Evolutionary conservation across 176 grass and related monocot genomes (phyloP).

Genomic region (Oryza brachyantha): DNA sequence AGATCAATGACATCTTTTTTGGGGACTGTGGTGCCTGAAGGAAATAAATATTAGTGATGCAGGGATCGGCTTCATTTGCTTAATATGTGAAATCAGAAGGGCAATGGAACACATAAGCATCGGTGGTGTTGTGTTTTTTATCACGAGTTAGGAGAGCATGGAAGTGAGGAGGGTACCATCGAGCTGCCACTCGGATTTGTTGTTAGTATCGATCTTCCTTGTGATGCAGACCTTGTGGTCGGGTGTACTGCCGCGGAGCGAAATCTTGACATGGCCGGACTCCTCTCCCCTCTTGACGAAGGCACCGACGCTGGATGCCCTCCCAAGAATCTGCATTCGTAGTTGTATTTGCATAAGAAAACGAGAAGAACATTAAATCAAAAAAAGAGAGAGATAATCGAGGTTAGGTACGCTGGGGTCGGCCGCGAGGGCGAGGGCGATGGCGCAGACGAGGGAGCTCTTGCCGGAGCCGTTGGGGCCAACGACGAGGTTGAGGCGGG

Average conservation of each 20-base stretch:
- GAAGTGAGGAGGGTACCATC: conserved; percentile 43
- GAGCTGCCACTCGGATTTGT: conserved; percentile 91
- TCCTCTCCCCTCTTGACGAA: conserved; percentile 89
- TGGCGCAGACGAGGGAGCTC: conserved; percentile 87
- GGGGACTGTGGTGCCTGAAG: conserved; percentile 49
- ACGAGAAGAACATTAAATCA: too few relatives aligned
- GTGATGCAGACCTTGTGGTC: conserved; percentile 53
- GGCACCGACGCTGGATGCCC: conserved; percentile 65
- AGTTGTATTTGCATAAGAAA: background rate
- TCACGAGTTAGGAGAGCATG: background rate
- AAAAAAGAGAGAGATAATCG: too few relatives aligned
- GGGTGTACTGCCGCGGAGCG: conserved; percentile 54
- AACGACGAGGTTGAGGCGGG: conserved; percentile 88
- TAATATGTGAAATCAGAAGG: background rate
- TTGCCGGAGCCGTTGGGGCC: conserved; percentile 91
- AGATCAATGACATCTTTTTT: conserved; percentile 66
- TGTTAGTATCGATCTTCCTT: conserved; percentile 73
- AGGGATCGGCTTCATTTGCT: background rate
- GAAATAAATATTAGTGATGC: conserved; percentile 18
- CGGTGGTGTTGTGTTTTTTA: background rate
- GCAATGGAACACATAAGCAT: background rate
- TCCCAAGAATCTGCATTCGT: conserved; percentile 84
- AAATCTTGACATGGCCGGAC: conserved; percentile 74
- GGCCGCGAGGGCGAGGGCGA: conserved; percentile 67
- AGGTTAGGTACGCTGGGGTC: conserved; percentile 57